Evolutionary conservation across 1,284 basidiomycete species (phyloP), one percentile per base, ranked within the genome.

Genomic region (Leccinum subspadiceum): DNA sequence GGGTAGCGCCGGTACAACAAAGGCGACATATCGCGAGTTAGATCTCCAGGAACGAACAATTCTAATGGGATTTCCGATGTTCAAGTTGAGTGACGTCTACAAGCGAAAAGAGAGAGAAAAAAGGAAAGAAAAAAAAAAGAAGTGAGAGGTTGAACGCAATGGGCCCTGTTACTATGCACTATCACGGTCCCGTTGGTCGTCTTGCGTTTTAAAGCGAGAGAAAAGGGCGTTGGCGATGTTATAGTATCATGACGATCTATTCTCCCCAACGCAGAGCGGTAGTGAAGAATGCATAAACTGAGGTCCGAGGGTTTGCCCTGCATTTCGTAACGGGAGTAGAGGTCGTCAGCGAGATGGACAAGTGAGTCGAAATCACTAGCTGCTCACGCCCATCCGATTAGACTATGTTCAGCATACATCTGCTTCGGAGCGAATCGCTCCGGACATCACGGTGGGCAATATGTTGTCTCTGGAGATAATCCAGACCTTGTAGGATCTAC

Each of bases 381-480:
- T 33, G 37, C 66, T 62, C 58, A 71, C 65, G 37, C 49, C 68
- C 69, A 70, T 71, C 29, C 54, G 15, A 51, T 51, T 53, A 29
- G 15, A 39, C 37, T 39, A n/a, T 33, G 41, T 10, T n/a, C 46
- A 13, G 29, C 41, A 12, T 41, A 17, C n/a, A 33, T 48, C 22
- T 48, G 29, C 48, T 57, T 57, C 50, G 24, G 53, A 52, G 24
- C 3, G 22, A 6, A 70, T 93, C 90, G 17, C 89, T 90, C 41
- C 90, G 84, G 54, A 93, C 78, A 70, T 92, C 90, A 46, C 90
- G 80, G 73, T 93, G 90, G 2, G 86, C 89, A 51, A 92, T 88
- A 22, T 80, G 77, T 57, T 84, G 79, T 31, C 75, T 75, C 63
- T 85, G 83, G 52, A 93, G 75, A 66, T 84, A 89, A 48, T 81